Evolutionary conservation across 164 flowering plant species (phyloP).

Genomic region (Stephania cephalantha): DNA sequence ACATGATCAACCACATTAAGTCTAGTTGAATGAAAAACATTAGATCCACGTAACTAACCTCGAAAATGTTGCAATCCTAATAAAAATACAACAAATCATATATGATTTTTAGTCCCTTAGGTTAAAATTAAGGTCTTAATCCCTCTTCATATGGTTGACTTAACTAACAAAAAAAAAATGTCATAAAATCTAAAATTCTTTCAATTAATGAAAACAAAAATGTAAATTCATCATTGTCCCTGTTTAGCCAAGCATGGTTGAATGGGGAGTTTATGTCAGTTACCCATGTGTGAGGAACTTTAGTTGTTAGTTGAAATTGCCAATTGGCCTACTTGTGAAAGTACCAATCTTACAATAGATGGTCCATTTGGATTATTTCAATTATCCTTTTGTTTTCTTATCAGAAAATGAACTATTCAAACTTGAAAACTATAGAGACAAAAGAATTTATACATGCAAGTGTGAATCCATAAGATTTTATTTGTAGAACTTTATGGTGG

Average conservation of each 20-base stretch:
- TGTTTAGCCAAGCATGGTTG: slow-evolving; percentile 3
- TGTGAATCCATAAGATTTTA: neutral
- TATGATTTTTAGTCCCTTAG: too few relatives aligned
- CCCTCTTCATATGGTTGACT: too few relatives aligned
- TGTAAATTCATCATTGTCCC: neutral
- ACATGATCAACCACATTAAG: too few relatives aligned
- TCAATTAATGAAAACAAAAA: neutral
- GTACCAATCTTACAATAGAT: slow-evolving; percentile 15
- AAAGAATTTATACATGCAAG: neutral
- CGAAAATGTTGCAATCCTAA: too few relatives aligned
- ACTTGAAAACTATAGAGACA: neutral
- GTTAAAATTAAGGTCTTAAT: too few relatives aligned
- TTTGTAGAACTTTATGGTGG: neutral
- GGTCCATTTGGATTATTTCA: slow-evolving; percentile 14
- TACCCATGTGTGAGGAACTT: slow-evolving; percentile 6
- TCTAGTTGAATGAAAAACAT: too few relatives aligned
- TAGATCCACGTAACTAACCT: too few relatives aligned
- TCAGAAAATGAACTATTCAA: neutral
- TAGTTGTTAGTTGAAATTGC: slow-evolving; percentile 19
- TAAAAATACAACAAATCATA: too few relatives aligned
- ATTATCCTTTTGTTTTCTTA: neutral
- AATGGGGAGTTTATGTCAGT: slow-evolving; percentile 10
- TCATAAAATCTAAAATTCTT: too few relatives aligned
- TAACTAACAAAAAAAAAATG: too few relatives aligned
- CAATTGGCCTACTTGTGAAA: slow-evolving; percentile 19